A percentile compares a stretch with the other conserved stretches of the same genome.
phyloP scores from a whole-genome alignment of 2,329 filamentous ascomycete species.

The Magnaporthales sp. region DNA sequence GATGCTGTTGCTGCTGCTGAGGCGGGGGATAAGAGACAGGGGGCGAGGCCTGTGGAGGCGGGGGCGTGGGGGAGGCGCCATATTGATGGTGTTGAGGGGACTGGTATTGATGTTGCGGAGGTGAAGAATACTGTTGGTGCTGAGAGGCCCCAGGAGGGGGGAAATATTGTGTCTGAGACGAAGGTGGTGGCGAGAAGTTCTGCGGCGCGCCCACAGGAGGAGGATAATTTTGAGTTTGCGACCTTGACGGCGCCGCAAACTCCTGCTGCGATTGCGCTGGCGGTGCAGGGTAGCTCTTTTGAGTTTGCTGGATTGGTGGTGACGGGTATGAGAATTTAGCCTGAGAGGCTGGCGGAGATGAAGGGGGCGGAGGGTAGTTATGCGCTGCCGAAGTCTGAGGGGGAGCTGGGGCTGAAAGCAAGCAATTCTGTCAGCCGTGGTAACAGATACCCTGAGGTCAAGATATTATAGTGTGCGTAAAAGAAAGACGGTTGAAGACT shows the following conservation, averaged over 20 bases:
- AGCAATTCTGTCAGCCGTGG: background rate
- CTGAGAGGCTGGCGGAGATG: conserved; percentile 25
- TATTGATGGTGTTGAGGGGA: conserved; percentile 26
- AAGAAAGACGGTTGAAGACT: background rate
- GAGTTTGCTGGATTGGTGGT: conserved; percentile 15
- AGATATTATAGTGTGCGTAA: too few relatives aligned
- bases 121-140: conserved; percentile 1
- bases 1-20: conserved; percentile 19
- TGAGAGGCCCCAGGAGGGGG: conserved; percentile 3
- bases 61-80: conserved; percentile 19
- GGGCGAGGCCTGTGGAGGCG: conserved; percentile 18
- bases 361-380: conserved; percentile 26
- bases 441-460: background rate
- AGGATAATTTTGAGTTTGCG: conserved; percentile 20
- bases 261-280: conserved; percentile 8
- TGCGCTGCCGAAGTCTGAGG: conserved; percentile 8
- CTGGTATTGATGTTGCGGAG: background rate
- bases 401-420: conserved; percentile 9
- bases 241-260: conserved; percentile 17
- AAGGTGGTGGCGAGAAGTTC: conserved; percentile 21
- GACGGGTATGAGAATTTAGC: conserved; percentile 27
- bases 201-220: conserved; percentile 22
- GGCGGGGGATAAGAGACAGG: conserved; percentile 21
- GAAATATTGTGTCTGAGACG: conserved; percentile 2
- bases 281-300: conserved; percentile 28